Evolutionary conservation across 371 early-diverging fungal genomes (phyloP), one percentile per base, ranked within the genome.

Genomic region (Circinella minor): DNA sequence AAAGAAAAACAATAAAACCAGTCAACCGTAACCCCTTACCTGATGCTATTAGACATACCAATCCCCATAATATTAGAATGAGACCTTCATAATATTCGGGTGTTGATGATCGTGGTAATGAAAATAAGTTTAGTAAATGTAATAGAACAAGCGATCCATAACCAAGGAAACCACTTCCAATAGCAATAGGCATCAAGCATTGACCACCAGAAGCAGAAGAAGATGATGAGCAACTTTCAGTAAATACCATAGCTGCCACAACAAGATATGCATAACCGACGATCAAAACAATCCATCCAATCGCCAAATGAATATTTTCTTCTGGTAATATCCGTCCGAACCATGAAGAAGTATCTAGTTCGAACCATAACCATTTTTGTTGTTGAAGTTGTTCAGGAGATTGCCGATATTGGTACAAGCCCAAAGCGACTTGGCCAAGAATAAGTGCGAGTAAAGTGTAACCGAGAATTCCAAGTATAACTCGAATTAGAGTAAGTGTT

Each of bases 11-110:
- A 48, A 63, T 15, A 27, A 27, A 36, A n/a, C 48, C 49, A 43
- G 11, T 43, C 11, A 1, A 43, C 3, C 3, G 11, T 43, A 9
- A 3, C 11, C 13, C 61, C 20, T 37, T 72, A 72, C 73, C 73
- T 46, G 73, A 59, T 36, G 59, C 34, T 17, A 57, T 34, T 9
- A 70, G 11, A 18, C 70, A 70, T 37, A 77, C 51, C 4, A 77
- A 55, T 27, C 83, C 83, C 81, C 83, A 83, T 36, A 77, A 51
- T 5, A 75, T 73, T 49, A 83, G 37, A n/a, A 80, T 59, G 20
- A 80, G 48, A n/a, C 77, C 75, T 55, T 83, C 83, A 68, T 79
- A 83, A 63, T 83, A 80, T 70, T 83, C 83, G 54, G 81, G 81
- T 10, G 81, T 80, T 15, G 79, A 78, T 9, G 76, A 69, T 38